Percentiles rank a stretch among this genome's conserved stretches.
phyloP scores from a whole-genome alignment of 202 grass and related monocot genomes.

The Brachypodium distachyon region DNA sequence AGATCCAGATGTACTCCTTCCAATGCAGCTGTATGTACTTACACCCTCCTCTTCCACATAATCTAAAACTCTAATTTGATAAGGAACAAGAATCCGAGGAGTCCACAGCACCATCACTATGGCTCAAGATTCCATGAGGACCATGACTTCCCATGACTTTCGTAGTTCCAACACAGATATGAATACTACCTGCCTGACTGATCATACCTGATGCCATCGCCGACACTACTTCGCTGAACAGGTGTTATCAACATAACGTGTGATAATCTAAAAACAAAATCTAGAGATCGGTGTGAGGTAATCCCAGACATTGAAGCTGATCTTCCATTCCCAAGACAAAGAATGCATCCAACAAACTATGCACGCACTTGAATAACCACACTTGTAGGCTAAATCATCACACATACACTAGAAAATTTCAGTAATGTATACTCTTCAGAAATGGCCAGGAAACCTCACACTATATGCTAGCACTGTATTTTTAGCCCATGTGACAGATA shows the following conservation, averaged over 20 bases:
- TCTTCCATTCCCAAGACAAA: not conserved
- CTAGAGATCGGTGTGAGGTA: not conserved
- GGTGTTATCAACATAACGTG: too few relatives aligned
- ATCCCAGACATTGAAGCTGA: not conserved
- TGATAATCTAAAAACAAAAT: not conserved
- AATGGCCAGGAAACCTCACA: constrained; percentile 2
- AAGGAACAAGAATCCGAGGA: not conserved
- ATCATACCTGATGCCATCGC: not conserved
- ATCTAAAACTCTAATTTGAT: not conserved
- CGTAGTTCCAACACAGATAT: too few relatives aligned
- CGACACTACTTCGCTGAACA: not conserved
- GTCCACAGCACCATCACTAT: not conserved
- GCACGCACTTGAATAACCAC: not conserved
- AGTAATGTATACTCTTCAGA: not conserved
- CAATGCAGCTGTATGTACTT: not conserved
- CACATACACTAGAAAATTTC: not conserved
- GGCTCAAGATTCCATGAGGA: not conserved
- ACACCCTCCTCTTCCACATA: not conserved
- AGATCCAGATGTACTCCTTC: not conserved
- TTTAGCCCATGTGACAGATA: not conserved
- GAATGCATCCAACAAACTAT: not conserved
- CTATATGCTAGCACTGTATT: not conserved
- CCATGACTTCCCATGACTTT: not conserved
- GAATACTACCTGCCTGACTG: not conserved
- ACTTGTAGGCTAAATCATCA: not conserved